These are phyloP conservation scores for Ustilago hordei DNA, from an alignment of 1,284 basidiomycete species.

Conservation along the genomic window DNA sequence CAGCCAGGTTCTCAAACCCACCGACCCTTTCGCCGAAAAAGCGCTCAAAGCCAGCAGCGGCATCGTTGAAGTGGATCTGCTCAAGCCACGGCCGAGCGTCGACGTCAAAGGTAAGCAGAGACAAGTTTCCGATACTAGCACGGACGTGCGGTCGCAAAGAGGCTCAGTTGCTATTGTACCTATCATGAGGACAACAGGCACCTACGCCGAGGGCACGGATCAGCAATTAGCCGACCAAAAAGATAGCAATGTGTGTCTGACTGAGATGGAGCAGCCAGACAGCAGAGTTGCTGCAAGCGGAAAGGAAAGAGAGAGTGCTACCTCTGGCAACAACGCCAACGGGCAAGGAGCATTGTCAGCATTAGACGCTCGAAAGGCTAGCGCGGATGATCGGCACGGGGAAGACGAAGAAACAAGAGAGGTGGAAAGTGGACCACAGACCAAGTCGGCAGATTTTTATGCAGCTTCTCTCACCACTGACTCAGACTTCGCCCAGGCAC, in stretches of 20 bases:
- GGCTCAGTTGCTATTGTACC: neutral
- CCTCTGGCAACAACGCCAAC: neutral
- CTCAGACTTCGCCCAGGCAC: neutral
- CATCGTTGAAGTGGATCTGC: constrained; percentile 3
- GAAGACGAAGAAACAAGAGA: neutral
- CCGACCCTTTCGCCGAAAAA: constrained; percentile 32
- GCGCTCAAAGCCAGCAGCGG: constrained; percentile 35
- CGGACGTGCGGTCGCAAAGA: neutral
- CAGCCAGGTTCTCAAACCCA: constrained; percentile 21
- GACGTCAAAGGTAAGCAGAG: constrained; percentile 14
- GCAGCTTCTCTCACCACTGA: constrained; percentile 7
- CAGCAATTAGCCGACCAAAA: neutral
- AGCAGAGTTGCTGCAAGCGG: neutral
- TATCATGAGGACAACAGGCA: neutral
- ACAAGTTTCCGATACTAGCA: neutral
- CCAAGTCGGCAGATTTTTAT: neutral
- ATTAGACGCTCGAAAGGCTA: neutral
- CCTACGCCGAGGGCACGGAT: neutral
- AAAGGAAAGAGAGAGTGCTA: neutral
- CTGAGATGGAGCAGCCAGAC: neutral
- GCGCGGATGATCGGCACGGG: neutral
- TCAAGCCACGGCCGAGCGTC: constrained; percentile 10
- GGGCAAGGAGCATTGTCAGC: neutral
- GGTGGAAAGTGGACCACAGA: constrained; percentile 2
- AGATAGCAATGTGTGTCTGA: neutral